These are phyloP conservation scores for Leishmania gerbilli DNA, from an alignment of 208 protist genomes.

Conservation along the genomic window DNA sequence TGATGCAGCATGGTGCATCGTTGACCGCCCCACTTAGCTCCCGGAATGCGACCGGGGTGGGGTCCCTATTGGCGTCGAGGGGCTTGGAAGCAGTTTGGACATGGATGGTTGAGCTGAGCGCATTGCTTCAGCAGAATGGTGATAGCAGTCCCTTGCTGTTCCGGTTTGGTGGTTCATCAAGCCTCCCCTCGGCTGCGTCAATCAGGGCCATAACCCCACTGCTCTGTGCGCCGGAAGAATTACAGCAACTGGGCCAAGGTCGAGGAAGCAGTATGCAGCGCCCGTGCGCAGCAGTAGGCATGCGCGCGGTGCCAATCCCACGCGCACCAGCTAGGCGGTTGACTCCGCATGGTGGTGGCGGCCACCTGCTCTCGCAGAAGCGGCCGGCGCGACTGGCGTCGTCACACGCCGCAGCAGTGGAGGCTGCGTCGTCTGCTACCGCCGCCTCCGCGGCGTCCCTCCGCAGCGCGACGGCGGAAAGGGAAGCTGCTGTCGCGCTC, in stretches of 20 bases:
- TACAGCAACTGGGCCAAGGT: not conserved
- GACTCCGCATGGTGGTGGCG: not conserved
- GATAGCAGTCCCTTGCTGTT: not conserved
- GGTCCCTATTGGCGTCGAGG: constrained; percentile 34
- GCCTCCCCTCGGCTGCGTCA: not conserved
- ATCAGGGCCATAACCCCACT: constrained; percentile 5
- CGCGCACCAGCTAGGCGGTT: not conserved
- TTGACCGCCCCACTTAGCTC: constrained; percentile 3
- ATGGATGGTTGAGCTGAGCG: constrained; percentile 7
- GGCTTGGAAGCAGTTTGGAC: constrained; percentile 21
- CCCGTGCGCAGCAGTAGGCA: not conserved
- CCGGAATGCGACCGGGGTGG: constrained; percentile 13
- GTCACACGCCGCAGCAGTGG: not conserved
- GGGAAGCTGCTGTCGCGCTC: constrained; percentile 5
- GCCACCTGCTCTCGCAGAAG: not conserved
- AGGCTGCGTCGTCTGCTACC: not conserved
- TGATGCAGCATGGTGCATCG: constrained; percentile 60
- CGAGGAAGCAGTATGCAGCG: not conserved
- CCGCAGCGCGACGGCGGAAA: not conserved
- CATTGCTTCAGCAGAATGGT: not conserved
- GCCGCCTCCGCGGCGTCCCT: not conserved
- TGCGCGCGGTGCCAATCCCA: not conserved
- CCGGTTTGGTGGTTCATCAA: not conserved
- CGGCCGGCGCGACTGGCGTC: not conserved
- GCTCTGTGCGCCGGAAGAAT: constrained; percentile 11